Percentiles rank a stretch among this genome's conserved stretches.
Conservation (phyloP, 108 stramenopile genomes). For the Skeletonema grethae region DNA sequence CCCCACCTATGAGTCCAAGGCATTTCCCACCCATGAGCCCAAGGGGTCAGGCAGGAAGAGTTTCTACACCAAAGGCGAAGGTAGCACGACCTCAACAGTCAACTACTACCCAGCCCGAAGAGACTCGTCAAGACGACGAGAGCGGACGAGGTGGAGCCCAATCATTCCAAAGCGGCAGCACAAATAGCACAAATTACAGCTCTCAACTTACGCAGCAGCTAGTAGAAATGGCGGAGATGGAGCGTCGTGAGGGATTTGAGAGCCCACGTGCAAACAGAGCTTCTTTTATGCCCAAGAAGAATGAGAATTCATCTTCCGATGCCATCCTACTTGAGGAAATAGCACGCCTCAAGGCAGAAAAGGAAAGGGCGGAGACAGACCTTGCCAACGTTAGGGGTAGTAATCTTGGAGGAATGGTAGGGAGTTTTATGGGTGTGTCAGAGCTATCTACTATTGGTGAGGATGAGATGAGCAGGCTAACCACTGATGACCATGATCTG, state of each 20-base stretch:
- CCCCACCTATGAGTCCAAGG: neutral
- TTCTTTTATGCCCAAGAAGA: neutral
- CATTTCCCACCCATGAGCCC: slow-evolving; percentile 6
- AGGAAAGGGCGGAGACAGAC: slow-evolving; percentile 12
- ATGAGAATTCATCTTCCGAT: slow-evolving; percentile 2
- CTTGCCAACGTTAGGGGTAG: neutral
- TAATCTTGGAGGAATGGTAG: neutral
- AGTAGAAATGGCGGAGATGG: slow-evolving; percentile 1
- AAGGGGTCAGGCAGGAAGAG: neutral
- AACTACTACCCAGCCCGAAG: neutral
- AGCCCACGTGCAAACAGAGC: neutral
- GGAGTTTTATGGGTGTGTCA: neutral
- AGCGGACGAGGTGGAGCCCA: neutral
- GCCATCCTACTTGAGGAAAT: slow-evolving; percentile 8
- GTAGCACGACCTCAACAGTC: neutral
- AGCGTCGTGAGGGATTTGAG: neutral
- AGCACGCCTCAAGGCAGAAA: slow-evolving; percentile 4
- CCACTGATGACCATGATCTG: neutral
- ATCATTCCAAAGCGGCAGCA: slow-evolving; percentile 7
- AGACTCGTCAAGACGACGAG: neutral
- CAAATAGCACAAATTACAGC: slow-evolving; percentile 6
- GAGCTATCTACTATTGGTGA: neutral
- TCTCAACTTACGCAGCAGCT: slow-evolving; percentile 12
- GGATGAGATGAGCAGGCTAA: neutral
- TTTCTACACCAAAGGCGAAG: neutral